Evolutionary conservation across 148 eudicot species (phyloP).

Genomic region (Fallopia convolvulus): DNA sequence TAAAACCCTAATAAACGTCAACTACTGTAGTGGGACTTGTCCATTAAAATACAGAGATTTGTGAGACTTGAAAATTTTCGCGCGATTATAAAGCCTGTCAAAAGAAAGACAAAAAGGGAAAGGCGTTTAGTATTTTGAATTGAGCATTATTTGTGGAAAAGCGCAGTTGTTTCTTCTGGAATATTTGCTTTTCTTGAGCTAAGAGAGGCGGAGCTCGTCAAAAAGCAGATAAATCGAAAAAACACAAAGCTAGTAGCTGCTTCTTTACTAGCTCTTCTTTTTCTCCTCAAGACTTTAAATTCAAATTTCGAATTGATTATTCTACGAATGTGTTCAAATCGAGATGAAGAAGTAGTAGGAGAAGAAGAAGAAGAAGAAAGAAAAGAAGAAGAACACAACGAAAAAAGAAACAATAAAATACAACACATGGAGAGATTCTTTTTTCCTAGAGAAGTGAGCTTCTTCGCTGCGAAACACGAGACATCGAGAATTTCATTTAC

Average conservation of each 20-base stretch:
- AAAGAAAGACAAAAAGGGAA: neutral
- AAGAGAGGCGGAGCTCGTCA: slow-evolving; percentile 7
- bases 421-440: slow-evolving; percentile 1
- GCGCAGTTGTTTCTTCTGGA: slow-evolving; percentile 10
- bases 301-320: slow-evolving; percentile 2
- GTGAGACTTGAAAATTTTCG: neutral
- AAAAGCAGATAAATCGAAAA: slow-evolving; percentile 1
- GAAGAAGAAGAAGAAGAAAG: neutral
- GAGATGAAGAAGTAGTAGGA: neutral
- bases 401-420: slow-evolving; percentile 1
- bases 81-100: slow-evolving; percentile 1
- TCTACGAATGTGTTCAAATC: neutral
- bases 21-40: neutral
- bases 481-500: slow-evolving; percentile 3
- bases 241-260: slow-evolving; percentile 10
- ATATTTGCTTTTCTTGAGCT: slow-evolving; percentile 6
- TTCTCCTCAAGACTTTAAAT: neutral
- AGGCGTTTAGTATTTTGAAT: slow-evolving; percentile 7
- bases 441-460: slow-evolving; percentile 3
- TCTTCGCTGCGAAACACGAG: neutral
- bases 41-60: neutral
- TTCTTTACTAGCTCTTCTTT: neutral
- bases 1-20: slow-evolving; percentile 1
- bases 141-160: slow-evolving; percentile 1
- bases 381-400: neutral